Evolutionary conservation across 2,329 filamentous ascomycete genomes (phyloP).

Genomic region (Sarocladium kiliense): DNA sequence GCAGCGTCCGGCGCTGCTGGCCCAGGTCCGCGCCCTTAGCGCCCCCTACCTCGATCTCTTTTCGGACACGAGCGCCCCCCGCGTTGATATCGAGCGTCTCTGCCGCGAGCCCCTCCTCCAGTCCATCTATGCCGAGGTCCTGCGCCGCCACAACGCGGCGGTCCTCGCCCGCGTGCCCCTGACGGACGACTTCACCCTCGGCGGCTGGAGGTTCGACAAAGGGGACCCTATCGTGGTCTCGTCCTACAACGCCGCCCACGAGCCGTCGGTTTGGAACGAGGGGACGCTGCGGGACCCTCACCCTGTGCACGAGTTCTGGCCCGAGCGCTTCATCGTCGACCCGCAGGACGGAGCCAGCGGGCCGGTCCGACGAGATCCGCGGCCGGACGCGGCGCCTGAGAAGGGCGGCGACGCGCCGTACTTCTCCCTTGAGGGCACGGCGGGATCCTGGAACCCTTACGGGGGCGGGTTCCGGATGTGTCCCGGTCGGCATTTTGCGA

Average conservation of each 20-base stretch:
- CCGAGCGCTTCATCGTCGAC: slow-evolving; percentile 13
- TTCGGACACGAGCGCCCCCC: neutral
- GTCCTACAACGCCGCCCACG: neutral
- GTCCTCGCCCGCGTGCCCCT: neutral
- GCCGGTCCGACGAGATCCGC: neutral
- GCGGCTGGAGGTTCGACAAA: neutral
- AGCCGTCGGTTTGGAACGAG: slow-evolving; percentile 12
- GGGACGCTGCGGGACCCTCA: slow-evolving; percentile 13
- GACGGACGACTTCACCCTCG: neutral
- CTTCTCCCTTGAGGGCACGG: neutral
- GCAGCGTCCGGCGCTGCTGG: neutral
- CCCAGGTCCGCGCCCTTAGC: neutral
- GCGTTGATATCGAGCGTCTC: neutral
- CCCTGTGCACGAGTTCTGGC: slow-evolving; percentile 14
- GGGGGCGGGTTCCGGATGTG: slow-evolving; percentile 30
- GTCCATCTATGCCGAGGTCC: neutral
- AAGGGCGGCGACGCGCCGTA: neutral
- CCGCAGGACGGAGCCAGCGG: slow-evolving; percentile 13
- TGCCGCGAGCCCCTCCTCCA: neutral
- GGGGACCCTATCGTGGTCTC: neutral
- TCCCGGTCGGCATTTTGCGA: slow-evolving; percentile 34
- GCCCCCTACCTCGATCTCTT: neutral
- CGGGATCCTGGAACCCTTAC: neutral
- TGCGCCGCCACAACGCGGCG: neutral
- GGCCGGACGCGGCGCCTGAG: neutral